Evolutionary conservation across 768 basidiomycete species (phyloP).

Genomic region (Mycena filopes): DNA sequence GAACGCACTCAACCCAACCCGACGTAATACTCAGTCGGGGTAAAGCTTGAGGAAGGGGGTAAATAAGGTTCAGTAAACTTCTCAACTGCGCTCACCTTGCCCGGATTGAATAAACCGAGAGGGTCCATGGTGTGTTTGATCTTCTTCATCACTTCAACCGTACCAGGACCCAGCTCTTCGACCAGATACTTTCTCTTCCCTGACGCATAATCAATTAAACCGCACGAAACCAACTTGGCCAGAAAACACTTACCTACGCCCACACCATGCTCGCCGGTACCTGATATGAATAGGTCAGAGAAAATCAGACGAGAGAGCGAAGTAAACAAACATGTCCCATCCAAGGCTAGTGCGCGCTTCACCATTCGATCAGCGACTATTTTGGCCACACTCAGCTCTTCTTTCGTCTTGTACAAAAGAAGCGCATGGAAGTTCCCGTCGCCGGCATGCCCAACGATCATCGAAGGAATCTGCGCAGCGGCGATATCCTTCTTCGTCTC

Average conservation of each 20-base stretch:
- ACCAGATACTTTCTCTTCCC: conserved; percentile 83
- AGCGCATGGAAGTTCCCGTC: conserved; percentile 68
- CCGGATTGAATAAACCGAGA: conserved; percentile 82
- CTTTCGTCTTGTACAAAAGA: conserved; percentile 66
- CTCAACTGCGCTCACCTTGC: conserved; percentile 62
- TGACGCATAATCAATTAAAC: too few relatives aligned
- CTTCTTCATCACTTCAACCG: conserved; percentile 85
- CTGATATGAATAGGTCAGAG: conserved; percentile 42
- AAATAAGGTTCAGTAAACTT: neutral
- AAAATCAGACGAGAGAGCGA: neutral
- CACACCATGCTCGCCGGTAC: conserved; percentile 88
- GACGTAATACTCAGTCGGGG: neutral
- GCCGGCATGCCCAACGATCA: conserved; percentile 82
- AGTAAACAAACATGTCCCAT: conserved; percentile 71
- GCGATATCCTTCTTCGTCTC: conserved; percentile 80
- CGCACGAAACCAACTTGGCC: too few relatives aligned
- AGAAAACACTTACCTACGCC: conserved; percentile 58
- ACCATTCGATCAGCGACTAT: conserved; percentile 69
- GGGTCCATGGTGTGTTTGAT: conserved; percentile 85
- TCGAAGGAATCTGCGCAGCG: conserved; percentile 63
- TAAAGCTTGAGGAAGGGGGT: conserved; percentile 2
- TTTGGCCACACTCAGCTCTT: conserved; percentile 58
- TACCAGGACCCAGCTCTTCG: conserved; percentile 84
- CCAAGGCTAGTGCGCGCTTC: conserved; percentile 70
- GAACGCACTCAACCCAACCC: neutral